A percentile compares a stretch with the other conserved stretches of the same genome.
Evolutionary conservation across 805 yeast species (phyloP).

Genomic region (Yamadazyma akitaensis): DNA sequence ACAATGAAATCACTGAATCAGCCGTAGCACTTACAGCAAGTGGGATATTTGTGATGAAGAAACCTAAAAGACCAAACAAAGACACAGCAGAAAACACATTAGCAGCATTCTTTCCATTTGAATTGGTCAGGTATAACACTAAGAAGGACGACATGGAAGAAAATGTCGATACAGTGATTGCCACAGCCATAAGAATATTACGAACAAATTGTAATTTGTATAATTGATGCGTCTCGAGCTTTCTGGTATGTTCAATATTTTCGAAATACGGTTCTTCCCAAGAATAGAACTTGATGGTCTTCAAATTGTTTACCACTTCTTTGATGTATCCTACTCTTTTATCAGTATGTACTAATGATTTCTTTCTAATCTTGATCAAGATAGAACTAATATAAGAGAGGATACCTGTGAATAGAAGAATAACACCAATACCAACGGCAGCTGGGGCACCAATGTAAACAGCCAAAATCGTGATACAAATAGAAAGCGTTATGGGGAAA

Average conservation of each 20-base stretch:
- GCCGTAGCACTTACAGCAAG: slow-evolving; percentile 63
- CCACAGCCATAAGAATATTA: slow-evolving; percentile 58
- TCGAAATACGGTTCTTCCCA: slow-evolving; percentile 82
- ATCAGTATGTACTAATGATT: slow-evolving; percentile 67
- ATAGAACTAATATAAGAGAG: slow-evolving; percentile 47
- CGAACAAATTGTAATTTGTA: slow-evolving; percentile 63
- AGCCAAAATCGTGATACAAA: slow-evolving; percentile 61
- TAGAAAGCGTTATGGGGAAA: slow-evolving; percentile 61
- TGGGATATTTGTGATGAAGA: slow-evolving; percentile 66
- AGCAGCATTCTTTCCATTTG: slow-evolving; percentile 46
- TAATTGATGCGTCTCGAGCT: slow-evolving; percentile 57
- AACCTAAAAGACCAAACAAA: slow-evolving; percentile 58
- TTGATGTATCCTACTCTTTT: slow-evolving; percentile 68
- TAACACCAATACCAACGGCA: slow-evolving; percentile 62
- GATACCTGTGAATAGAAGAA: slow-evolving; percentile 46
- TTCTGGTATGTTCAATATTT: slow-evolving; percentile 53
- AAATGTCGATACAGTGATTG: slow-evolving; percentile 63
- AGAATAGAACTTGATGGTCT: slow-evolving; percentile 80
- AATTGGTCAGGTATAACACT: slow-evolving; percentile 31
- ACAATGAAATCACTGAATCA: slow-evolving; percentile 62
- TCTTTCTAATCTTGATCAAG: slow-evolving; percentile 53
- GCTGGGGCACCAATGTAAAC: slow-evolving; percentile 70
- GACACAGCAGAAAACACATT: slow-evolving; percentile 67
- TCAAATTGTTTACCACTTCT: slow-evolving; percentile 74
- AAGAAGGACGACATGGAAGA: slow-evolving; percentile 60